phyloP scores from a whole-genome alignment of 2,329 filamentous ascomycete genomes.

The Ophiostoma pallidulum region DNA sequence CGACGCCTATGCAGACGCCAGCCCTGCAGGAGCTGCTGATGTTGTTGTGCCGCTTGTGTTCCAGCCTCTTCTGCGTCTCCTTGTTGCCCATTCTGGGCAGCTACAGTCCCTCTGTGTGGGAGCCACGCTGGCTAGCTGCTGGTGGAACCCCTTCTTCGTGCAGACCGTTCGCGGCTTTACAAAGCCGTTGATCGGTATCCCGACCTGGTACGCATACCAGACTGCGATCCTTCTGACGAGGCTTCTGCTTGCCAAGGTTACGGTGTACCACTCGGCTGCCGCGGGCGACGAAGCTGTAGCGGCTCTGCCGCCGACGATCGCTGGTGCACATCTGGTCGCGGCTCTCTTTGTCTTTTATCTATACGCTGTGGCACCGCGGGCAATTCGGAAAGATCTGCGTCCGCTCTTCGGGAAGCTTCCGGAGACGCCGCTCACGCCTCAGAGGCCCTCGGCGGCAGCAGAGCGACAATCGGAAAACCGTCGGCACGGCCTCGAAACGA shows the following conservation, averaged over 20 bases:
- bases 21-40: background rate
- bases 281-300: no score
- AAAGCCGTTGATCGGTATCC: conserved; percentile 49
- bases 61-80: conserved; percentile 27
- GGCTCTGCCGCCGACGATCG: conserved; percentile 30
- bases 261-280: no score
- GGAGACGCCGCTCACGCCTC: conserved; percentile 15
- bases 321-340: conserved; percentile 47
- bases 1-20: background rate
- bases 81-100: conserved; percentile 28
- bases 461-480: conserved; percentile 23
- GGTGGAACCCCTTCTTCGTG: conserved; percentile 62
- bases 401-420: conserved; percentile 38
- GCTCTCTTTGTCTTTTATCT: conserved; percentile 44
- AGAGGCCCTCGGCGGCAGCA: background rate
- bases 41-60: conserved; percentile 19
- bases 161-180: conserved; percentile 51
- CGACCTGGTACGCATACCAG: conserved; percentile 59
- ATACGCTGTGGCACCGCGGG: conserved; percentile 32
- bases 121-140: conserved; percentile 32
- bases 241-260: conserved; percentile 35
- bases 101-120: conserved; percentile 12
- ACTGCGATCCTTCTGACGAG: conserved; percentile 48
- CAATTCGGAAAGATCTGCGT: conserved; percentile 47
- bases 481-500: conserved; percentile 22